These are phyloP conservation scores for Rhodotorula sp. DNA, from an alignment of 1,284 basidiomycete genomes.

Conservation along the genomic window DNA sequence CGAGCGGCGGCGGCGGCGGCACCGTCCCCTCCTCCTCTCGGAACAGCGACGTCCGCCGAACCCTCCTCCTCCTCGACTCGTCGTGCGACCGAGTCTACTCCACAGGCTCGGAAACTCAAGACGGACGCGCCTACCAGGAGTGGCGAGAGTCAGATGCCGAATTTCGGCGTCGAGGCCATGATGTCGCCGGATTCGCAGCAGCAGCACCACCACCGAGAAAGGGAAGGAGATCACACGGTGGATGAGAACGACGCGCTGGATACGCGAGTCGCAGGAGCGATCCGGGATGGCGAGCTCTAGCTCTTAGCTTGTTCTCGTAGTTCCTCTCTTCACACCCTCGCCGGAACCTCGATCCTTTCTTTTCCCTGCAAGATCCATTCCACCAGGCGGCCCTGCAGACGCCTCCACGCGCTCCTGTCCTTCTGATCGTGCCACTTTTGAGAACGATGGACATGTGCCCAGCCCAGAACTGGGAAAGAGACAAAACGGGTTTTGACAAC, in stretches of 20 bases:
- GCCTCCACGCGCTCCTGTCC: too few relatives aligned
- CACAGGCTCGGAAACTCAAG: not conserved
- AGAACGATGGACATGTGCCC: too few relatives aligned
- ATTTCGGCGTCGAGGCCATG: constrained; percentile 15
- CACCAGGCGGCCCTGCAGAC: not conserved
- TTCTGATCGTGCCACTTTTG: too few relatives aligned
- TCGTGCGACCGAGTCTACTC: not conserved
- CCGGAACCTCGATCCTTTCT: not conserved
- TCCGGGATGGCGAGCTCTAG: constrained; percentile 24
- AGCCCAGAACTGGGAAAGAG: too few relatives aligned
- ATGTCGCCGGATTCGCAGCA: not conserved
- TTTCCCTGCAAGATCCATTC: not conserved
- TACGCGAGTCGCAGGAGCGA: constrained; percentile 16
- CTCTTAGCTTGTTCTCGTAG: too few relatives aligned
- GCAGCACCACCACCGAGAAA: not conserved
- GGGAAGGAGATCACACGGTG: not conserved
- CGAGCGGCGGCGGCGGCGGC: not conserved
- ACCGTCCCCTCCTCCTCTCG: not conserved
- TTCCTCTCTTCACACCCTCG: too few relatives aligned
- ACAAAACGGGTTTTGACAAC: too few relatives aligned
- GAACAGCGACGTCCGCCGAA: too few relatives aligned
- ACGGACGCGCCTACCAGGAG: not conserved
- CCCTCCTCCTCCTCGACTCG: too few relatives aligned
- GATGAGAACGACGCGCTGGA: not conserved
- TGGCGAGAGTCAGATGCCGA: constrained; percentile 23